Evolutionary conservation across 2,329 filamentous ascomycete genomes (phyloP), one percentile per base, ranked within the genome.

Genomic region (Fusarium sp.): DNA sequence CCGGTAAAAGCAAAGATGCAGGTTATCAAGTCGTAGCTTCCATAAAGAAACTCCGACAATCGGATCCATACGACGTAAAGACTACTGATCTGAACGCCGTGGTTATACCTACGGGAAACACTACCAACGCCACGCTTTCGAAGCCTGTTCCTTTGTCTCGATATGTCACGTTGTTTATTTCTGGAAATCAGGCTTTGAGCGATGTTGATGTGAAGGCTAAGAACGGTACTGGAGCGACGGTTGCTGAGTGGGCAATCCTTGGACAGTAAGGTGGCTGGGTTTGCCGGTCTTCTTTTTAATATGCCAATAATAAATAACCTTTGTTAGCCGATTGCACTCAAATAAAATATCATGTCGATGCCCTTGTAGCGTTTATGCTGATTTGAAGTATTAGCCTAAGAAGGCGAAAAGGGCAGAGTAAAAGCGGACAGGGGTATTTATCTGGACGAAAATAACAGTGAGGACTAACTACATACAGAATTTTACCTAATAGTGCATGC

Each of bases 201-300:
- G 4, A 1, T 2, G 11, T 39, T 2, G 40, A 58, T 4, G 1
- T 11, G 7, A n/a, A 15, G 14, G 55, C 50, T 3, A 31, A 21
- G 3, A 58, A 58, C 35, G 40, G 55, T 5, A 58, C 55, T 0
- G 50, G 50, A 2, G 55, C 50, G 0, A 58, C 50, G 3, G 50
- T 58, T 13, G 50, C 55, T 1, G 50, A 56, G 20, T 58, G 50
- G 55, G 40, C 33, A 3, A 56, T 58, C 1, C 9, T 58, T 14
- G 10, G 10, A 27, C 10, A 27, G 25, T 6, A 27, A 10, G 25
- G 25, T n/a, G n/a, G n/a, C n/a, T n/a, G n/a, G n/a, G n/a, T n/a
- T n/a, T n/a, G n/a, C n/a, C n/a, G n/a, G n/a, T n/a, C n/a, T n/a
- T n/a, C n/a, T n/a, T n/a, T n/a, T n/a, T n/a, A n/a, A n/a, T n/a